Evolutionary conservation across 2,329 filamentous ascomycete species (phyloP).

Genomic region (Neopestalotiopsis clavispora): DNA sequence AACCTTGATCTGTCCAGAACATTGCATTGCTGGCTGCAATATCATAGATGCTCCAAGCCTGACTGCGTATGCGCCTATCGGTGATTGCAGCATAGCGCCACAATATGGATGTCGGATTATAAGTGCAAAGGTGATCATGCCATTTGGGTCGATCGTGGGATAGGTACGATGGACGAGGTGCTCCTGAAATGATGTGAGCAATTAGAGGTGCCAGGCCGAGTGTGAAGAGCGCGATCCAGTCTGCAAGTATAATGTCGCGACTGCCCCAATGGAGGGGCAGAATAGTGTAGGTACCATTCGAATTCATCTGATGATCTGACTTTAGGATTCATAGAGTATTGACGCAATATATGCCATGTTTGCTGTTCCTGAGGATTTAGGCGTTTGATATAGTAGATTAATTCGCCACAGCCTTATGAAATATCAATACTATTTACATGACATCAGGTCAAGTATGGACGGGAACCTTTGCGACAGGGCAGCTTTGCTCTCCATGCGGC

Average conservation of each 20-base stretch:
- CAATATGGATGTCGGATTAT: slow-evolving; percentile 38
- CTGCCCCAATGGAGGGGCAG: not conserved
- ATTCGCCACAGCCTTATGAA: not conserved
- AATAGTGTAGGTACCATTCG: not conserved
- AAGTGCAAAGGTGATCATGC: slow-evolving; percentile 31
- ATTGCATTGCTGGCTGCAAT: slow-evolving; percentile 33
- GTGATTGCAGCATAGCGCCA: slow-evolving; percentile 38
- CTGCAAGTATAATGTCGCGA: not conserved
- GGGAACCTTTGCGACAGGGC: not conserved
- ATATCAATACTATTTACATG: not conserved
- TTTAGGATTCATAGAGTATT: not conserved
- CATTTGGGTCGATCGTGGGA: slow-evolving; percentile 24
- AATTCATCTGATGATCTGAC: not conserved
- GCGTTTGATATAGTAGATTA: not conserved
- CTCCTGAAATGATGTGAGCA: slow-evolving; percentile 19
- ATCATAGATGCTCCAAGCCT: slow-evolving; percentile 28
- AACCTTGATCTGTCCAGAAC: slow-evolving; percentile 34
- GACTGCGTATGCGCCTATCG: slow-evolving; percentile 32
- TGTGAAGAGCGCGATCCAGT: slow-evolving; percentile 13
- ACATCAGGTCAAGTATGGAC: not conserved
- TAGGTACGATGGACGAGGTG: slow-evolving; percentile 16
- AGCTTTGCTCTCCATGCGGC: not conserved
- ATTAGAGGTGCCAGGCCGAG: slow-evolving; percentile 22
- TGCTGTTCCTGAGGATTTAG: not conserved
- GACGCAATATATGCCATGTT: not conserved